These are phyloP conservation scores for Dalbergia cochinchinensis DNA, from an alignment of 306 rosid genomes.

Conservation along the genomic window DNA sequence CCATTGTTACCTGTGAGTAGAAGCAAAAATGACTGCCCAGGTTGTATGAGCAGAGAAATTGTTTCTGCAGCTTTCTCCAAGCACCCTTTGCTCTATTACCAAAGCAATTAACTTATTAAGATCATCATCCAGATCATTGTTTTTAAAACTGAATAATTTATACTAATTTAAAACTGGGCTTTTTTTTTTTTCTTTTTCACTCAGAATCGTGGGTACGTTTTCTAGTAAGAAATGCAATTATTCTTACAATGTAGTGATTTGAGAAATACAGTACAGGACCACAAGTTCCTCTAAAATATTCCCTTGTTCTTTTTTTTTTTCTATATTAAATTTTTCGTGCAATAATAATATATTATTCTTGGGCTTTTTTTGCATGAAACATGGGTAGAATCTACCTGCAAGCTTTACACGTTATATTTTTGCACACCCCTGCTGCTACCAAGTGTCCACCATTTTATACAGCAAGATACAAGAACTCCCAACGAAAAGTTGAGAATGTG, in stretches of 20 bases:
- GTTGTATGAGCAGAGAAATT: conserved; percentile 67
- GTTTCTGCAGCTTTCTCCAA: conserved; percentile 83
- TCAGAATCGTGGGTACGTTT: too few relatives aligned
- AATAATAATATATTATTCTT: too few relatives aligned
- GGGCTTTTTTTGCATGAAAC: conserved; percentile 4
- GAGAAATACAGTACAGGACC: too few relatives aligned
- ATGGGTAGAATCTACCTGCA: neutral
- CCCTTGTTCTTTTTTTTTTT: too few relatives aligned
- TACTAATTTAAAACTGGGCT: too few relatives aligned
- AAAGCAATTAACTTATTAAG: conserved; percentile 16
- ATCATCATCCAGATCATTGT: conserved; percentile 29
- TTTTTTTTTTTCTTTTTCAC: too few relatives aligned
- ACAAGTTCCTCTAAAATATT: too few relatives aligned
- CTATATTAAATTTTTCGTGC: too few relatives aligned
- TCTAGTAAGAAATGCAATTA: too few relatives aligned
- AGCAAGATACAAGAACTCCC: neutral
- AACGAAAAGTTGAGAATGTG: too few relatives aligned
- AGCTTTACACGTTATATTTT: neutral
- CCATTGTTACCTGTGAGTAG: conserved; percentile 75
- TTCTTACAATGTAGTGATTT: too few relatives aligned
- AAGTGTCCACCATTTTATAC: neutral
- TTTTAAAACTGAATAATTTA: neutral
- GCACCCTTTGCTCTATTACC: conserved; percentile 84
- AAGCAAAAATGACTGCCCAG: conserved; percentile 69
- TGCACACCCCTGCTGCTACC: neutral